Evolutionary conservation across 176 grass and related monocot genomes (phyloP).

Genomic region (Otatea glauca): DNA sequence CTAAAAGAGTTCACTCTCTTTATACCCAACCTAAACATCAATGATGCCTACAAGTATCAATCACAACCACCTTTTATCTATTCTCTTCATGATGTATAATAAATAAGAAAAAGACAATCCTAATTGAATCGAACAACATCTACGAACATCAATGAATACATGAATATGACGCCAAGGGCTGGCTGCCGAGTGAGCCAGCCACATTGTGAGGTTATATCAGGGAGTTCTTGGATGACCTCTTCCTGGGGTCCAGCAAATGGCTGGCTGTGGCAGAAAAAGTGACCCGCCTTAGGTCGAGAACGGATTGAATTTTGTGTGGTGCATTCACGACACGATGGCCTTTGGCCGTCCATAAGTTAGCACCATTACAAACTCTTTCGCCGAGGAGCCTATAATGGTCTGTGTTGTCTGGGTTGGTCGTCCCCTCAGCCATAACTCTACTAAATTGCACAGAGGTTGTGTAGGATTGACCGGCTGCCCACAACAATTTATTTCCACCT

Average conservation of each 20-base stretch:
- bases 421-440: conserved; percentile 63
- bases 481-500: conserved; percentile 82
- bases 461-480: conserved; percentile 61
- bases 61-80: conserved; percentile 44
- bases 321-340: conserved; percentile 36
- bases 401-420: conserved; percentile 47
- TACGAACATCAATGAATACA: conserved; percentile 50
- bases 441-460: conserved; percentile 60
- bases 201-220: conserved; percentile 30
- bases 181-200: conserved; percentile 46
- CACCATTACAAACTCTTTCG: conserved; percentile 70
- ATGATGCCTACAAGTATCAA: conserved; percentile 46
- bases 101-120: conserved; percentile 44
- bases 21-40: conserved; percentile 56
- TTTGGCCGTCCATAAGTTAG: conserved; percentile 65
- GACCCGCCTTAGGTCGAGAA: conserved; percentile 2
- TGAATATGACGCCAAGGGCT: conserved; percentile 53
- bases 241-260: conserved; percentile 39
- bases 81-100: conserved; percentile 35
- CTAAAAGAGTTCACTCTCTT: conserved; percentile 33
- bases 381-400: conserved; percentile 57
- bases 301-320: conserved; percentile 13
- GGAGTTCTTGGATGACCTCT: conserved; percentile 18
- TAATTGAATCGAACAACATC: conserved; percentile 50
- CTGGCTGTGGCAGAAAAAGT: conserved; percentile 24